Conservation (phyloP, 352 stramenopile species). For the Thraustotheca clavata region DNA sequence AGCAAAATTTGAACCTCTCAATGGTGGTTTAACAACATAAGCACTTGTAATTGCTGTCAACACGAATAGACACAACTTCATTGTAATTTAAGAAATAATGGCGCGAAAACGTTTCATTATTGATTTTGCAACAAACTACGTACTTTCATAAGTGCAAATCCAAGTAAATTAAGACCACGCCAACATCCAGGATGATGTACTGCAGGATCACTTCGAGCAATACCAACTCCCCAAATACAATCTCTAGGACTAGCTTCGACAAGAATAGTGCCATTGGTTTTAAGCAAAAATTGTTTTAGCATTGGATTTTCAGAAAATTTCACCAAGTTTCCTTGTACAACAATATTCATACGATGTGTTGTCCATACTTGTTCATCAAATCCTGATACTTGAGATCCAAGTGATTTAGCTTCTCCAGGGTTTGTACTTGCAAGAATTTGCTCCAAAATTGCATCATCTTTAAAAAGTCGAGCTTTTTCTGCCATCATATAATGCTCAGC, state of each 20-base stretch:
- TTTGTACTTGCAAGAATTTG: not conserved
- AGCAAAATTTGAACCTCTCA: constrained; percentile 41
- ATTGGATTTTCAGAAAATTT: not conserved
- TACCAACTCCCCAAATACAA: constrained; percentile 7
- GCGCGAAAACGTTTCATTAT: not conserved
- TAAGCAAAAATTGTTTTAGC: not conserved
- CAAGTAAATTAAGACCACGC: constrained; percentile 13
- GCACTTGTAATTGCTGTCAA: not conserved
- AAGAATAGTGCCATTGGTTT: constrained; percentile 1
- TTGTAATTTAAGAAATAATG: not conserved
- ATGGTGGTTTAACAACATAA: constrained; percentile 6
- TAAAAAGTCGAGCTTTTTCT: constrained; percentile 11
- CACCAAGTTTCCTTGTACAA: not conserved
- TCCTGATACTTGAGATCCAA: not conserved
- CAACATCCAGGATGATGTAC: not conserved
- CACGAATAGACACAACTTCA: not conserved
- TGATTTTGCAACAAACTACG: not conserved
- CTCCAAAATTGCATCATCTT: constrained; percentile 1
- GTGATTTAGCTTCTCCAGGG: constrained; percentile 1
- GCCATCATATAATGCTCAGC: constrained; percentile 18
- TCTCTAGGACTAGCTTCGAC: constrained; percentile 13
- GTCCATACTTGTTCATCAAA: constrained; percentile 3
- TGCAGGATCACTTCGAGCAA: not conserved
- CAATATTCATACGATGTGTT: not conserved
- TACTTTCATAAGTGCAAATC: constrained; percentile 2